Evolutionary conservation across 768 basidiomycete species (phyloP).

Genomic region (Russula ochroleuca): DNA sequence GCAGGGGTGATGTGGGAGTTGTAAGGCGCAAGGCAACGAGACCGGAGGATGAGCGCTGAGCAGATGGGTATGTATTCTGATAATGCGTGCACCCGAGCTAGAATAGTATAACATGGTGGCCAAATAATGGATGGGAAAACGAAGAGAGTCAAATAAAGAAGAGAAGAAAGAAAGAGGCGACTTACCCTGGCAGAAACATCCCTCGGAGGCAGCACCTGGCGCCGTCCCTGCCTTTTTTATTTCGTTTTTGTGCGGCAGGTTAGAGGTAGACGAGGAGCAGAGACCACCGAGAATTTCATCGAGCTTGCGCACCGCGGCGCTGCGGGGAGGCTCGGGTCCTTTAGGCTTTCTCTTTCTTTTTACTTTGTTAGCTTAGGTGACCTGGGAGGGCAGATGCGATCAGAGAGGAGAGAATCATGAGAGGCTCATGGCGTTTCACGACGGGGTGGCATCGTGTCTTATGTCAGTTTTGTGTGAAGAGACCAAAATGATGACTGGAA

Average conservation of each 20-base stretch:
- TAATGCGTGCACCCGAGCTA: slow-evolving; percentile 22
- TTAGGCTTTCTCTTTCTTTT: slow-evolving; percentile 11
- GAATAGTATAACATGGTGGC: too few relatives aligned
- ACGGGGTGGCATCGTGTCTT: slow-evolving; percentile 15
- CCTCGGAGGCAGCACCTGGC: not conserved
- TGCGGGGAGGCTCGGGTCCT: slow-evolving; percentile 16
- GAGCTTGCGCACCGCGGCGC: slow-evolving; percentile 19
- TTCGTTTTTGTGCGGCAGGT: not conserved
- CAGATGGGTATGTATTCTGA: slow-evolving; percentile 25
- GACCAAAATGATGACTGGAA: too few relatives aligned
- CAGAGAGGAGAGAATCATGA: slow-evolving; percentile 3
- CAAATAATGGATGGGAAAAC: not conserved
- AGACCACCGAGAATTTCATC: slow-evolving; percentile 22
- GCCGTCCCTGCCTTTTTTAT: not conserved
- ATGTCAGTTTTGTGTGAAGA: too few relatives aligned
- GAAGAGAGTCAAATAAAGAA: not conserved
- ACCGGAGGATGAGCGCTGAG: slow-evolving; percentile 16
- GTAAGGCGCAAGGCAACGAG: slow-evolving; percentile 26
- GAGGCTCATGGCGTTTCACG: slow-evolving; percentile 13
- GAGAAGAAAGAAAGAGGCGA: too few relatives aligned
- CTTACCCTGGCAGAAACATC: slow-evolving; percentile 19
- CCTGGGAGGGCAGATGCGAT: slow-evolving; percentile 8
- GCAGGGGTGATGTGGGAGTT: slow-evolving; percentile 18
- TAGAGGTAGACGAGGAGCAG: not conserved
- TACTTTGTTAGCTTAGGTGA: not conserved